A percentile compares a stretch with the other conserved stretches of the same genome.
Evolutionary conservation across 345 rosid species (phyloP).

Genomic region (Melastoma malabathricum): DNA sequence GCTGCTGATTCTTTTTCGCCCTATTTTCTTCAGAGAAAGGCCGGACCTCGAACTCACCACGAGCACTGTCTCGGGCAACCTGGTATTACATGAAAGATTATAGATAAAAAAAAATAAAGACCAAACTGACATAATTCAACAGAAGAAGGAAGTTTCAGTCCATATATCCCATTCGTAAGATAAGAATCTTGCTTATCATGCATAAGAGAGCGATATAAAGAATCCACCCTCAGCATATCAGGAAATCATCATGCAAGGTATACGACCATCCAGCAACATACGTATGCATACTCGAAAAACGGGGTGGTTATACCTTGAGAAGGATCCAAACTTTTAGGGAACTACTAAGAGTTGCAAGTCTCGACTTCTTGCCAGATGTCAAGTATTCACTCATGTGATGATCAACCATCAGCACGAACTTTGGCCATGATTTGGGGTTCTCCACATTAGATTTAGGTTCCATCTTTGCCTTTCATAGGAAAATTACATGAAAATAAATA

Average conservation of each 20-base stretch:
- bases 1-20: conserved; percentile 36
- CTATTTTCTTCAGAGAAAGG: conserved; percentile 53
- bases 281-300: not conserved
- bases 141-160: not conserved
- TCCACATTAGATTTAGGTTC: conserved; percentile 48
- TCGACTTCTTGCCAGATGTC: conserved; percentile 70
- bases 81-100: conserved; percentile 8
- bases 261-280: no score
- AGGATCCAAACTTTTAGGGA: conserved; percentile 93
- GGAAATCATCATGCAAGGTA: no score
- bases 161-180: no score
- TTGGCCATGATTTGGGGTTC: conserved; percentile 80
- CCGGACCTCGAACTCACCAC: conserved; percentile 79
- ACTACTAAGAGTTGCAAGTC: conserved; percentile 77
- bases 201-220: no score
- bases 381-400: conserved; percentile 73
- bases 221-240: no score
- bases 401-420: conserved; percentile 68
- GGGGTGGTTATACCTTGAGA: conserved; percentile 45
- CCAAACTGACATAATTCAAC: not conserved
- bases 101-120: conserved; percentile 1
- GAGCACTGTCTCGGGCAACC: conserved; percentile 76
- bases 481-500: not conserved
- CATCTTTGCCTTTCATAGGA: conserved; percentile 40
- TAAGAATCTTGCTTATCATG: no score